Base-by-base conservation (phyloP, 176 grass and related monocot genomes). In the Neostapfia colusana region DNA sequence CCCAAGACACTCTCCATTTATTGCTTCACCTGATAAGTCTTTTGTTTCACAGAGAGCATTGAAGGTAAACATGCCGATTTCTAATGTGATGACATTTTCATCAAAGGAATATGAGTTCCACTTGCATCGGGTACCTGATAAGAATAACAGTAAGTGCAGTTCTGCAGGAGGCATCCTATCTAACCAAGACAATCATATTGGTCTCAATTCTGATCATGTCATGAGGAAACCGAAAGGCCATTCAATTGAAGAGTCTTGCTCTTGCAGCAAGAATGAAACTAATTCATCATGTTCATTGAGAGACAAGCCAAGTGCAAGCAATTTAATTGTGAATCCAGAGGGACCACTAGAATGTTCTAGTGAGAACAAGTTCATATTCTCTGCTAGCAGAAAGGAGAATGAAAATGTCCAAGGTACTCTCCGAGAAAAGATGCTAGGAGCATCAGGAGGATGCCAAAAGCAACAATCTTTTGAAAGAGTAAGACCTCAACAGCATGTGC, bases 231-330 rank as follows among this genome's bases (percentile, higher is more conserved):
- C 65, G 69, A 82, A 90, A 78, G 67, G 67, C 16, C 69, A 85
- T 71, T 62, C 84, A 84, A 66, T 63, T 81, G 76, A 73, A 65
- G 66, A 74, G 64, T 72, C 75, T 31, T 77, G 73, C 78, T 86
- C 80, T 71, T 89, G 72, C 67, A 86, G 76, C 57, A 70, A 89
- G 68, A 74, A 83, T 71, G 73, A 63, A 70, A 89, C 79, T 50
- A 37, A 84, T 25, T 84, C 86, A 21, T 76, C 70, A 62, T 39
- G 61, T 74, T 88, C 88, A 70, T 77, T 68, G 25, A 62, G 53
- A 73, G 50, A 67, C 8, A 56, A 85, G 43, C 14, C 15, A 17
- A 44, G 20, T 66, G 18, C 41, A 57, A 75, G 20, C 46, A 41
- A 44, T 78, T 38, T 59, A 70, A 25, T 82, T 20, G 16, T 54